Base-by-base conservation (phyloP, 306 rosid species). In the Cicer pinnatifidum region DNA sequence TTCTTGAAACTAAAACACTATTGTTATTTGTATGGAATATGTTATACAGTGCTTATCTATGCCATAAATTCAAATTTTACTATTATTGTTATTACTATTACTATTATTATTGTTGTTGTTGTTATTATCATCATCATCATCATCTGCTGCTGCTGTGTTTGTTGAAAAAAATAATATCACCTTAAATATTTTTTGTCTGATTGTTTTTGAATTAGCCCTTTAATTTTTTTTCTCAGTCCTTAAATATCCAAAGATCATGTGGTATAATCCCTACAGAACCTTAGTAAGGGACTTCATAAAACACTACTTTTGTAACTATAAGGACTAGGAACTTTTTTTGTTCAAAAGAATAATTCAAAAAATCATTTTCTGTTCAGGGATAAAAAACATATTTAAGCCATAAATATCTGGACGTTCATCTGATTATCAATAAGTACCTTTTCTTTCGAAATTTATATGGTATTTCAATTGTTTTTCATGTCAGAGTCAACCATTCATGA, bases 401-500 rank as follows among this genome's bases (percentile, higher is more conserved):
- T 80, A 48, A 56, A 40, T 60, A 12, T 57, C 47, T 28, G 35
- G 46, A 75, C 8, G 1, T 57, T 71, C 41, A 38, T 53, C 41
- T 44, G 71, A 45, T 28, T 67, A 80, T 54, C 10, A 15, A 11
- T 69, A 1, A 44, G 23, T 69, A 12, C 65, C 11, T 19, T 71
- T 60, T 75, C 67, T 60, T 43, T 61, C 33, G 16, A 83, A 79
- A 43, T 41, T 63, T 65, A 44, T 50, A 1, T 71, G 58, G 50
- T 53, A 45, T 76, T 67, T 72, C 74, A 67, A 28, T 53, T 67
- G 58, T 71, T 59, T 67, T 72, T 43, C 10, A 44, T 65, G 75
- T 72, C 28, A 67, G 65, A 67, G 75, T 67, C 8, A 59, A 59
- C 38, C 44, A 13, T 76, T 65, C 51, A 12, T 52, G 64, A 63